Percentiles rank a stretch among this genome's conserved stretches.
Evolutionary conservation across 805 yeast species (phyloP).

Genomic region (Metschnikowia lachancei): DNA sequence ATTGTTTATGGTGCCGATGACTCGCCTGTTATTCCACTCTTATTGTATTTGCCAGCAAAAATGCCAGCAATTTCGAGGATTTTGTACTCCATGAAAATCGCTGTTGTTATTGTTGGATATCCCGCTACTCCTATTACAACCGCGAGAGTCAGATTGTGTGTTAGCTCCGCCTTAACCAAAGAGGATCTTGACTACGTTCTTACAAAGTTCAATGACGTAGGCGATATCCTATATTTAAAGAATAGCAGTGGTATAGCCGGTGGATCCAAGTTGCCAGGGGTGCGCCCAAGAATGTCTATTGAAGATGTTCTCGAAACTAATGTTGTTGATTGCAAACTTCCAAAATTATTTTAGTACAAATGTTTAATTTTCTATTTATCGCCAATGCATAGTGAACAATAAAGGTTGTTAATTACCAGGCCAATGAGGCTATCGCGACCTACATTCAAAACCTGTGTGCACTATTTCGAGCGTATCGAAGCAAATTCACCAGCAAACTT

Average conservation of each 20-base stretch:
- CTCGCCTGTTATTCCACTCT: constrained; percentile 90
- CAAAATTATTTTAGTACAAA: constrained; percentile 12
- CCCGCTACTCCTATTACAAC: constrained; percentile 94
- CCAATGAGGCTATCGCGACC: not conserved
- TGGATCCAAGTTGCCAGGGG: constrained; percentile 54
- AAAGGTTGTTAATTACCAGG: too few species aligned
- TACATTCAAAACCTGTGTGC: not conserved
- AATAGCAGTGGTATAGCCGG: constrained; percentile 77
- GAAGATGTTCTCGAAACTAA: constrained; percentile 74
- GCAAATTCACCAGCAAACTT: not conserved
- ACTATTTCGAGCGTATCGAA: not conserved
- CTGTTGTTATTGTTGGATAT: constrained; percentile 94
- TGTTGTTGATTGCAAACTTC: constrained; percentile 56
- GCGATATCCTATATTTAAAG: constrained; percentile 72
- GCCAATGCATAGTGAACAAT: too few species aligned
- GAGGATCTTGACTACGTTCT: constrained; percentile 85
- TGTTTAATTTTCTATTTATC: not conserved
- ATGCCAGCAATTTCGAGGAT: constrained; percentile 90
- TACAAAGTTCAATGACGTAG: constrained; percentile 69
- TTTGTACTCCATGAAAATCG: constrained; percentile 76
- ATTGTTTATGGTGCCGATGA: constrained; percentile 94
- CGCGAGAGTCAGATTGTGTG: constrained; percentile 89
- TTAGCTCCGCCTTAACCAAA: constrained; percentile 87
- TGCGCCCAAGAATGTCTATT: constrained; percentile 70
- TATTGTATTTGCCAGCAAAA: constrained; percentile 86